These are phyloP conservation scores for Phaeomoniella chlamydospora DNA, from an alignment of 2,329 filamentous ascomycete species.

Conservation along the genomic window DNA sequence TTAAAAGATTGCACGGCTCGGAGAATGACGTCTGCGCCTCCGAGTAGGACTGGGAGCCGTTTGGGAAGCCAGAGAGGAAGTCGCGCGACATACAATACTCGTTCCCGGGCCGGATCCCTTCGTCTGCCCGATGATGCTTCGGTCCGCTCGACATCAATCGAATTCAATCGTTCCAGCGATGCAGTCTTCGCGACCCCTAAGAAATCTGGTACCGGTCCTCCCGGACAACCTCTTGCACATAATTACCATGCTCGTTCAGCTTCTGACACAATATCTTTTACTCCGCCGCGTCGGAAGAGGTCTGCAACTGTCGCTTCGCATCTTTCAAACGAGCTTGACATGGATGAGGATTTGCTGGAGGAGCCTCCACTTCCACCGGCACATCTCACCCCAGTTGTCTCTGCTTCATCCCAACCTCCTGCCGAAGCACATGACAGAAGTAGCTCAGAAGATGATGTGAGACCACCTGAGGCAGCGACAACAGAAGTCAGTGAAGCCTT, in stretches of 20 bases:
- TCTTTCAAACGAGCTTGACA: conserved; percentile 8
- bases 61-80: conserved; percentile 36
- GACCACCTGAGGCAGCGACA: conserved; percentile 6
- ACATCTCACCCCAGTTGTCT: conserved; percentile 14
- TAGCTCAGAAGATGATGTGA: conserved; percentile 24
- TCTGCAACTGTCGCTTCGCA: conserved; percentile 4
- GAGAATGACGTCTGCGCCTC: conserved; percentile 51
- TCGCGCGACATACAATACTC: conserved; percentile 6
- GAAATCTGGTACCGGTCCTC: conserved; percentile 6
- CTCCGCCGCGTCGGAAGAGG: conserved; percentile 6
- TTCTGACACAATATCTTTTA: conserved; percentile 10
- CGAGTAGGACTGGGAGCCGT: conserved; percentile 13
- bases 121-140: conserved; percentile 33
- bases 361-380: conserved; percentile 19
- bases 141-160: conserved; percentile 38
- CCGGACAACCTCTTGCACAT: conserved; percentile 3
- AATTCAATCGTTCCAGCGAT: conserved; percentile 24
- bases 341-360: conserved; percentile 2
- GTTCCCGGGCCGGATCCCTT: conserved; percentile 18
- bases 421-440: conserved; percentile 11
- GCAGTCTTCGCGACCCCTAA: conserved; percentile 38
- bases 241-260: conserved; percentile 11
- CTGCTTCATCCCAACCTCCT: neutral
- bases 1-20: conserved; percentile 77
- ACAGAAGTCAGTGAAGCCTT: conserved; percentile 18